phyloP scores from a whole-genome alignment of 1,284 basidiomycete genomes.

The Melampsora americana region DNA sequence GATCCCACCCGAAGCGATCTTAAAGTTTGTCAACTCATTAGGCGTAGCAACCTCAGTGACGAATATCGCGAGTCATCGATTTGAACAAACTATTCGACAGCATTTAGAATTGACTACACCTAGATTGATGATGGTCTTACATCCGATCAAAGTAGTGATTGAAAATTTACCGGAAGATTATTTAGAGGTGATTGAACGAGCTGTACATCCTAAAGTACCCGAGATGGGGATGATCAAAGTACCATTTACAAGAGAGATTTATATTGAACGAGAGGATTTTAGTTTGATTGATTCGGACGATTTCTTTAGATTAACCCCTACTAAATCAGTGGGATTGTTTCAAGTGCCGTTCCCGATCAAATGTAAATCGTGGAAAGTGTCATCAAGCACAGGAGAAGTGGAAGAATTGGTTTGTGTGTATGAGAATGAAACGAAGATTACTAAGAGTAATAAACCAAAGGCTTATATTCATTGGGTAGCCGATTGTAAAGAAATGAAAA shows the following conservation, averaged over 20 bases:
- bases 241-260: slow-evolving; percentile 83
- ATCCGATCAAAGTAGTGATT: slow-evolving; percentile 83
- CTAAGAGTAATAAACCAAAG: slow-evolving; percentile 71
- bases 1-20: slow-evolving; percentile 89
- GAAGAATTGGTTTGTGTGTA: slow-evolving; percentile 74
- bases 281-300: slow-evolving; percentile 78
- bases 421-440: slow-evolving; percentile 61
- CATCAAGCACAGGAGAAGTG: slow-evolving; percentile 68
- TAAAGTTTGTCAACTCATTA: slow-evolving; percentile 84
- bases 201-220: slow-evolving; percentile 89
- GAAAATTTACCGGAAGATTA: slow-evolving; percentile 88
- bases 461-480: slow-evolving; percentile 98
- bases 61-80: slow-evolving; percentile 81
- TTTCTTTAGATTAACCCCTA: slow-evolving; percentile 95
- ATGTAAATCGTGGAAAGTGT: slow-evolving; percentile 79
- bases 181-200: slow-evolving; percentile 77
- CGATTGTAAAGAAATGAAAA: slow-evolving; percentile 70
- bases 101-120: slow-evolving; percentile 87
- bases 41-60: slow-evolving; percentile 84
- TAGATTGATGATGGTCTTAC: slow-evolving; percentile 85
- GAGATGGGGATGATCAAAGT: slow-evolving; percentile 77
- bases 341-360: slow-evolving; percentile 92
- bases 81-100: slow-evolving; percentile 82
- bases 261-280: slow-evolving; percentile 95
- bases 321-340: slow-evolving; percentile 94